Percentiles rank a stretch among this genome's conserved stretches.
phyloP scores from a whole-genome alignment of 768 basidiomycete species.

The Lactarius akahatsu region DNA sequence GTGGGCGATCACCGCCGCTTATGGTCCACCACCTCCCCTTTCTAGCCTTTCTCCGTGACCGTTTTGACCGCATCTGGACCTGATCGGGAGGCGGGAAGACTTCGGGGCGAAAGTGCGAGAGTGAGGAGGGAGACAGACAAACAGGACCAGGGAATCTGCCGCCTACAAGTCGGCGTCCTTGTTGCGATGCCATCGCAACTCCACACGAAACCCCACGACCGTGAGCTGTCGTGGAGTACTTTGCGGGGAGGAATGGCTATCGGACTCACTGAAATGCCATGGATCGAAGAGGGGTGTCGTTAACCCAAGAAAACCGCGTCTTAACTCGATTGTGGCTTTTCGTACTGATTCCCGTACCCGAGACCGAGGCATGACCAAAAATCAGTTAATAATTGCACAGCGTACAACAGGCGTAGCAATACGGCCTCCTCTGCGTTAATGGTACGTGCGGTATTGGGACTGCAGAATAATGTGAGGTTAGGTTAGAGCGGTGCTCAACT shows the following conservation, averaged over 20 bases:
- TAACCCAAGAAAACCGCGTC: not conserved
- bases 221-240: too few species aligned
- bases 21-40: not conserved
- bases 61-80: not conserved
- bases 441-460: too few species aligned
- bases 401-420: too few species aligned
- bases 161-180: constrained; percentile 24
- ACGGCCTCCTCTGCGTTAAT: too few species aligned
- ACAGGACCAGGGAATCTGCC: not conserved
- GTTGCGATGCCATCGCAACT: constrained; percentile 27
- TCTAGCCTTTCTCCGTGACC: constrained; percentile 18
- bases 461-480: too few species aligned
- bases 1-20: not conserved
- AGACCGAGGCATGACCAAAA: too few species aligned
- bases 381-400: too few species aligned
- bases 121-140: not conserved
- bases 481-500: too few species aligned
- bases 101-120: not conserved
- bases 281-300: constrained; percentile 1
- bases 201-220: not conserved
- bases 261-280: constrained; percentile 18
- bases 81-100: not conserved
- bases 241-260: constrained; percentile 12
- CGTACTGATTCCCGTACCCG: not conserved
- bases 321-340: not conserved